Percentiles rank a stretch among this genome's conserved stretches.
phyloP scores from a whole-genome alignment of 805 yeast genomes.

The Saccharomycopsis sp. region DNA sequence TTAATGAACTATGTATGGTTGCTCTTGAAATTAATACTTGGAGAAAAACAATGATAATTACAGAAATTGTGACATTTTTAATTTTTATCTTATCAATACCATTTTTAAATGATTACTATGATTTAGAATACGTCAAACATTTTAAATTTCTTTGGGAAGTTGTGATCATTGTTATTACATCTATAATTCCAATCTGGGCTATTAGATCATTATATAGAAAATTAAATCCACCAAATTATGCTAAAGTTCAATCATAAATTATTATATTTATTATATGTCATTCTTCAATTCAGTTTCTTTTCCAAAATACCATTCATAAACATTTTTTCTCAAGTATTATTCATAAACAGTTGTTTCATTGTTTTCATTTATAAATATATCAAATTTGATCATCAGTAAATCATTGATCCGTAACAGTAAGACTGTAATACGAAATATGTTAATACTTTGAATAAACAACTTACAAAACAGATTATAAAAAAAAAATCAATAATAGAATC shows the following conservation, averaged over 20 bases:
- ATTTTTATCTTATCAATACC: slow-evolving; percentile 72
- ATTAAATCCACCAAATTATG: slow-evolving; percentile 89
- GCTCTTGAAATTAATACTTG: slow-evolving; percentile 88
- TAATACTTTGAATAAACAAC: too few species aligned
- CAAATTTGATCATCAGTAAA: too few species aligned
- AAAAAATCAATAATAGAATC: too few species aligned
- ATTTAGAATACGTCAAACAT: slow-evolving; percentile 49
- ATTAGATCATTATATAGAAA: slow-evolving; percentile 64
- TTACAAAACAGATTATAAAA: too few species aligned
- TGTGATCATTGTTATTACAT: slow-evolving; percentile 49
- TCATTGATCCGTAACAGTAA: too few species aligned
- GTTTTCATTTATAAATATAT: too few species aligned
- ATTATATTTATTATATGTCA: too few species aligned
- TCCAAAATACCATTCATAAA: too few species aligned
- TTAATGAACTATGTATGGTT: slow-evolving; percentile 89
- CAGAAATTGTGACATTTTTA: slow-evolving; percentile 60
- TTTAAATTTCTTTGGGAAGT: slow-evolving; percentile 61
- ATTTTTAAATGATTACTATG: slow-evolving; percentile 77
- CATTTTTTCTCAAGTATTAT: too few species aligned
- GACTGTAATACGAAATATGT: too few species aligned
- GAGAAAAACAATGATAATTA: slow-evolving; percentile 65
- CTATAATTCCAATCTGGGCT: slow-evolving; percentile 85
- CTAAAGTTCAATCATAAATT: slow-evolving; percentile 61
- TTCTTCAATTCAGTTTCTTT: too few species aligned
- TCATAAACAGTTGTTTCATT: too few species aligned